Conservation (phyloP, 495 filamentous ascomycete genomes). For the Penicillium herquei region DNA sequence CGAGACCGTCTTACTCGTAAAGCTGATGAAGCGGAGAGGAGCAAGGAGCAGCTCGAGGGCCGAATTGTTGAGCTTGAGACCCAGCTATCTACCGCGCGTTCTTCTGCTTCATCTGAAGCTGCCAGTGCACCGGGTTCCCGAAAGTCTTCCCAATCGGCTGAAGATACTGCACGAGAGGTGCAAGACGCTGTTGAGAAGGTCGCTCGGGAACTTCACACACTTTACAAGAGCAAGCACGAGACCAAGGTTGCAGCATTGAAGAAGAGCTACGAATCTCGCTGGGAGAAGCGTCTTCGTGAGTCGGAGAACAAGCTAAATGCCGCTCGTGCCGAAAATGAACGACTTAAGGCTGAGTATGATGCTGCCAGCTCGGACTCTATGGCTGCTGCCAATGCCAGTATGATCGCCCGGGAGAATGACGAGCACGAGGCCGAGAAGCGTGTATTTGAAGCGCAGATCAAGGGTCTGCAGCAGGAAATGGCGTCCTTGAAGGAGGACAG, state of each 20-base stretch:
- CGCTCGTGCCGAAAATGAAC: constrained; percentile 69
- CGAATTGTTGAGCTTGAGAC: constrained; percentile 64
- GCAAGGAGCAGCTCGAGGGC: constrained; percentile 59
- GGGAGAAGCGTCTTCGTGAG: constrained; percentile 79
- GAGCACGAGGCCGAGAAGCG: constrained; percentile 50
- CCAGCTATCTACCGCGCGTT: constrained; percentile 65
- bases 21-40: constrained; percentile 72
- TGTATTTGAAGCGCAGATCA: constrained; percentile 61
- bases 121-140: constrained; percentile 10
- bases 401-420: constrained; percentile 43
- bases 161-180: constrained; percentile 51
- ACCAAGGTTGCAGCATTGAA: constrained; percentile 91
- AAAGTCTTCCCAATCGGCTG: constrained; percentile 24
- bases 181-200: constrained; percentile 92
- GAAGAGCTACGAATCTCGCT: constrained; percentile 87
- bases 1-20: constrained; percentile 68
- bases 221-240: constrained; percentile 98
- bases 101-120: constrained; percentile 30
- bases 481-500: constrained; percentile 63
- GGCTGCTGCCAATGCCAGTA: constrained; percentile 45
- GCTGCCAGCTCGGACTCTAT: constrained; percentile 55
- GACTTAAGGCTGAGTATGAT: constrained; percentile 62
- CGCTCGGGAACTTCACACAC: constrained; percentile 79
- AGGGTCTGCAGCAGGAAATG: constrained; percentile 69
- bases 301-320: constrained; percentile 68